Evolutionary conservation across 169 alveolate species (phyloP), one percentile per base, ranked within the genome.

Genomic region (Pseudocohnilembus persalinus): DNA sequence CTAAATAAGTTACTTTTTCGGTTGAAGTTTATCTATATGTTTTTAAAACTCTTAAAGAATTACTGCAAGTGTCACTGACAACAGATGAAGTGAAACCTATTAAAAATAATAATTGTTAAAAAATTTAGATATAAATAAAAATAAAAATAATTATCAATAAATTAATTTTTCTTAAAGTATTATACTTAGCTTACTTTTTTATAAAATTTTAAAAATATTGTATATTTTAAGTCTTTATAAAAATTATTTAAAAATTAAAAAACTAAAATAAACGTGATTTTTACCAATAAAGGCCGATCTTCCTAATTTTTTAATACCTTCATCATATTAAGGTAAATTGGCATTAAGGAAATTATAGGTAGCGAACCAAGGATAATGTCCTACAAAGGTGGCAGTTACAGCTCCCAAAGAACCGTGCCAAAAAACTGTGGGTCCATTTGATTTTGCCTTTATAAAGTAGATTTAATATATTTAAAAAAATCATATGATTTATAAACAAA

Each of bases 351-450:
- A 92, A 94, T 95, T 95, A 93, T 92, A 94, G 68, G 95, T 91
- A 78, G 92, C 91, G 87, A 95, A 95, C 98, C 98, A 95, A 74
- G 98, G 98, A 94, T 93, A 95, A 88, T 95, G 98, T 25, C 98
- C 98, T n/a, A 93, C 91, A 82, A 89, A 76, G 29, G 91, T 85
- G 28, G 85, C 84, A 25, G 91, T 80, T 78, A 93, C 94, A 34
- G 95, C 92, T n/a, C 95, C 97, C 33, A 92, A 82, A 49, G 93
- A 82, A 29, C 97, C 96, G 87, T 94, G 95, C 82, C 85, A 92
- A 78, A 92, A 76, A 81, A 89, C 90, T n/a, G 90, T 34, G 83
- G 74, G 78, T 74, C 84, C 84, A n/a, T n/a, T n/a, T n/a, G n/a
- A n/a, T n/a, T n/a, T n/a, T 76, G 68, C 4, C 20, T 49, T 49